Base-by-base conservation (phyloP, 306 rosid genomes). In the Mimosa pudica region DNA sequence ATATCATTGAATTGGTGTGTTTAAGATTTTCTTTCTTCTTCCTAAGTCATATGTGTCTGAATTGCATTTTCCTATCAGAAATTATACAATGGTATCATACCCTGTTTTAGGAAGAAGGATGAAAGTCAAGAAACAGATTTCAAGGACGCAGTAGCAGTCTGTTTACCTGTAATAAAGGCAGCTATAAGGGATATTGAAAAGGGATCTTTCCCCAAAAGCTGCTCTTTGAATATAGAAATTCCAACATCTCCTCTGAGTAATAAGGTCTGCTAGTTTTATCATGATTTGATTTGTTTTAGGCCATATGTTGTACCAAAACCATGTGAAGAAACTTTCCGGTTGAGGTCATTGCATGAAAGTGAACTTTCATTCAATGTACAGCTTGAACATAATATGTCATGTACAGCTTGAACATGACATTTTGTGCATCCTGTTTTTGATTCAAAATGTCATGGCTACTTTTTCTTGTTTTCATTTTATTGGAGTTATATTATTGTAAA, bases 101-200 rank as follows among this genome's bases (percentile, higher is more conserved):
- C 71, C 75, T 74, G 67, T 80, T 88, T 77, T 75, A 92, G 99
- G 98, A 95, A 85, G 91, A 95, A 95, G 91, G 97, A 89, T 82
- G 97, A 86, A 83, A 95, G 99, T 86, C 85, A 90, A 88, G 99
- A 91, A 79, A 83, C 85, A 57, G 96, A 95, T 88, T 93, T 95
- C 89, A 92, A 90, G 90, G 97, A 95, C 76, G 99, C 99, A 44
- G 99, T 83, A 67, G 73, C 83, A 55, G 93, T 90, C 81, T 93
- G 96, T 84, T 82, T 93, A 85, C 98, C 98, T 0, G 71, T 93
- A 83, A 90, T 95, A 84, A 91, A 82, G 82, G 94, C 98, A 47
- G 94, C 97, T 57, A 84, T 95, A 42, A 87, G 89, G 82, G 97
- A 91, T 85, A 83, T 85, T 86, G 97, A 83, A 71, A 90, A 90